These are phyloP conservation scores for Xanthoconium purpureum DNA, from an alignment of 768 basidiomycete genomes.

Conservation along the genomic window DNA sequence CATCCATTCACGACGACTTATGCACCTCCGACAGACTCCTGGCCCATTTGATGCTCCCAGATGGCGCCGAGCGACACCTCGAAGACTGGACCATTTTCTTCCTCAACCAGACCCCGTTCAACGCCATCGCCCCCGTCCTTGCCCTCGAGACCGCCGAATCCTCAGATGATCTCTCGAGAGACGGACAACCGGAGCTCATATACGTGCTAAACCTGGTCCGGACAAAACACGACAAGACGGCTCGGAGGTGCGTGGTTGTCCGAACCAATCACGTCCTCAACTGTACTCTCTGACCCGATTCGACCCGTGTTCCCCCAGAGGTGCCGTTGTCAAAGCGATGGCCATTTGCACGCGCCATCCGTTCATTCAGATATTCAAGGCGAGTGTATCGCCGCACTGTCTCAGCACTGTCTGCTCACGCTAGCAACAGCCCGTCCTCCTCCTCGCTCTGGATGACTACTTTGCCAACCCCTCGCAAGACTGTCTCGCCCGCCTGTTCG, in stretches of 20 bases:
- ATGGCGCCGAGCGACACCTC: conserved; percentile 91
- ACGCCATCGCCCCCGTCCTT: conserved; percentile 80
- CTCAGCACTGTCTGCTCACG: conserved; percentile 2
- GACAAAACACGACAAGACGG: conserved; percentile 85
- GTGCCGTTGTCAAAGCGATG: conserved; percentile 91
- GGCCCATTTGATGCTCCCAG: conserved; percentile 97
- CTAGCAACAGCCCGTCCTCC: conserved; percentile 72
- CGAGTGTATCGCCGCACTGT: conserved; percentile 28
- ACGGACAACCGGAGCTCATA: conserved; percentile 51
- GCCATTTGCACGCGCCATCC: conserved; percentile 92
- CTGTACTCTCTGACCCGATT: conserved; percentile 9
- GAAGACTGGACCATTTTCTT: conserved; percentile 99
- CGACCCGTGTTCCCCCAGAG: conserved; percentile 45
- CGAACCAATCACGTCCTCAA: conserved; percentile 2
- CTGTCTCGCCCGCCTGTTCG: conserved; percentile 85
- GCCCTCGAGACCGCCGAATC: conserved; percentile 56
- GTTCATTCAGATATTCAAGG: conserved; percentile 96
- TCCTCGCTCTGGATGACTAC: conserved; percentile 95
- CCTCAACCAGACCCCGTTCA: conserved; percentile 89
- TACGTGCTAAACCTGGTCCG: conserved; percentile 90
- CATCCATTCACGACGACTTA: conserved; percentile 1
- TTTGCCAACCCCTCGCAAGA: conserved; percentile 86
- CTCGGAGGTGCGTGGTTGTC: conserved; percentile 56
- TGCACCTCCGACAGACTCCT: conserved; percentile 56
- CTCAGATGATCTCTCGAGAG: conserved; percentile 28